phyloP scores from a whole-genome alignment of 352 stramenopile species.

The Phytophthora pini region DNA sequence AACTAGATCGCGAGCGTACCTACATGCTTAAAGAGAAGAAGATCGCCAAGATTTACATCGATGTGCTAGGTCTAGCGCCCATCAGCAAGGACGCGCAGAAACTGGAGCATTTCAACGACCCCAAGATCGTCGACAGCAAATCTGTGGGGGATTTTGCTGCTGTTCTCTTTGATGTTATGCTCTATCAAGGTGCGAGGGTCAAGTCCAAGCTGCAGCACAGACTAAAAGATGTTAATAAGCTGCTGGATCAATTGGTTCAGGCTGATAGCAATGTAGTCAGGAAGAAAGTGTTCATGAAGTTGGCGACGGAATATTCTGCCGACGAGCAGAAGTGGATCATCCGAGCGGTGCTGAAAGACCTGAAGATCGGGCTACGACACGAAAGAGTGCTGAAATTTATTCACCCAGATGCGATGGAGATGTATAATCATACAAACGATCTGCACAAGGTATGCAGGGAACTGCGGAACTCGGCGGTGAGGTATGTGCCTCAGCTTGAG shows the following conservation, averaged over 20 bases:
- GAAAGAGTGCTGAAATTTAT: conserved; percentile 84
- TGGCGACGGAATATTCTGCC: conserved; percentile 78
- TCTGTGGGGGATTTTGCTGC: conserved; percentile 84
- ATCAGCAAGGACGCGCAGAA: conserved; percentile 78
- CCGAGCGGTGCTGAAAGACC: conserved; percentile 84
- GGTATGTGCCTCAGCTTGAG: conserved; percentile 81
- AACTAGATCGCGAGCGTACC: conserved; percentile 84
- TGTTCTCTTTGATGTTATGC: conserved; percentile 76
- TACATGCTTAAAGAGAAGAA: conserved; percentile 92
- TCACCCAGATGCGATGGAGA: conserved; percentile 82
- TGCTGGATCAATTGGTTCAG: conserved; percentile 64
- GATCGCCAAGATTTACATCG: conserved; percentile 80
- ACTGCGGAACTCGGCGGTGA: conserved; percentile 78
- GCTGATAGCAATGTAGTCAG: conserved; percentile 50
- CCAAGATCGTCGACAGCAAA: conserved; percentile 80
- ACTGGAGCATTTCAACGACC: conserved; percentile 85
- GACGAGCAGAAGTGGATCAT: conserved; percentile 88
- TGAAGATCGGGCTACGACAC: conserved; percentile 86
- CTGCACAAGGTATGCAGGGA: conserved; percentile 77
- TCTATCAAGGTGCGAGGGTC: conserved; percentile 60
- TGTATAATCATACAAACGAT: conserved; percentile 91
- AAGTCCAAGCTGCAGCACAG: conserved; percentile 58
- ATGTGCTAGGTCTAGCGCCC: conserved; percentile 70
- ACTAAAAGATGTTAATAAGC: conserved; percentile 60
- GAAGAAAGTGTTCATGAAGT: conserved; percentile 72